Evolutionary conservation across 176 grass and related monocot species (phyloP), one percentile per base, ranked within the genome.

Genomic region (Dactylis glomerata): DNA sequence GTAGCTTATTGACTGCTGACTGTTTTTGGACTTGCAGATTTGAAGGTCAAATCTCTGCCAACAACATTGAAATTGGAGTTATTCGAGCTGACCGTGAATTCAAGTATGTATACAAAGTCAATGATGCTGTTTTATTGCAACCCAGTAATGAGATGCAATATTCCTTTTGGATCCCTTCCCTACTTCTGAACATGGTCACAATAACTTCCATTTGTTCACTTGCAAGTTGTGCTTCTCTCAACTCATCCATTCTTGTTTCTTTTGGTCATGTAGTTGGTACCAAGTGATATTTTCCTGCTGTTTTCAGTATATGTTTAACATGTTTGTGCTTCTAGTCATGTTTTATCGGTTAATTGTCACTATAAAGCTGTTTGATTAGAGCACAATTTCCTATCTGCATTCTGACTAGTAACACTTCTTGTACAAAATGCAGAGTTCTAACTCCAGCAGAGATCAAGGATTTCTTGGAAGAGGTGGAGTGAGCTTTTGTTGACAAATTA

Each of bases 401-500:
- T 64, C 67, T 84, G 56, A 75, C 46, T 28, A 50, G 28, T 82
- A 77, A 62, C 84, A 66, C 19, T 79, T 87, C 64, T 6, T 6
- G 17, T 52, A 6, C 46, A 70, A 81, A 87, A 84, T 81, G 77
- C 91, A 99, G 93, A 78, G 96, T 99, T 67, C 86, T 99, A 77
- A 99, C 85, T 73, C 88, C 96, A 31, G 84, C 96, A 66, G 96
- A 99, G 84, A 99, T 99, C 70, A 92, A 96, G 50, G 96, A 99
- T 90, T 99, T 96, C 78, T 87, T 99, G 87, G 93, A 94, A 56
- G 96, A 99, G 88, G 96, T 99, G 83, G 96, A 99, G 88, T 99
- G 92, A 85, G 31, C 34, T 50, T 49, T 50, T 38, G 26, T 72
- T 72, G 66, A 57, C 30, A 30, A 4, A 56, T 57, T 73, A 64